Evolutionary conservation across 371 early-diverging fungal genomes (phyloP).

Genomic region (Mucor lusitanicus): DNA sequence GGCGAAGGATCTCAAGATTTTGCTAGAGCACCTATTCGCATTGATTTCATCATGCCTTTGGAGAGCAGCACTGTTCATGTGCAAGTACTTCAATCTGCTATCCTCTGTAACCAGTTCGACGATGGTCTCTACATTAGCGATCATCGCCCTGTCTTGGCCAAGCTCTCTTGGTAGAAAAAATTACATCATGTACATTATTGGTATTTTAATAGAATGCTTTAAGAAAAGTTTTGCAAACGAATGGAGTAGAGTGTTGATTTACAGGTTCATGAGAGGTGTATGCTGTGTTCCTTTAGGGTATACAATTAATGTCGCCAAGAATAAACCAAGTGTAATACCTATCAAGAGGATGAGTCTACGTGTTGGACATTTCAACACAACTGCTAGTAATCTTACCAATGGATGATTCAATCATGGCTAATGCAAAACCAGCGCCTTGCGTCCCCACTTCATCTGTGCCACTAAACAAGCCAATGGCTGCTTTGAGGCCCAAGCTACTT

Average conservation of each 20-base stretch:
- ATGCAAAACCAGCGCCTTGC: constrained; percentile 50
- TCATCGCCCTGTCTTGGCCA: constrained; percentile 54
- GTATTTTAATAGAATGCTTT: neutral
- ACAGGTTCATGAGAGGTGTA: constrained; percentile 55
- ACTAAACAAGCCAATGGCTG: constrained; percentile 44
- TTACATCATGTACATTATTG: neutral
- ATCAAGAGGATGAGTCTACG: neutral
- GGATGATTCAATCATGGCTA: constrained; percentile 49
- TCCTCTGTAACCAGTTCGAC: constrained; percentile 44
- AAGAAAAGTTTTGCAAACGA: neutral
- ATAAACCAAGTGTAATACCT: constrained; percentile 61
- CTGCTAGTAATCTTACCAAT: constrained; percentile 20
- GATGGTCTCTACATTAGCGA: constrained; percentile 49
- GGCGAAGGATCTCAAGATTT: constrained; percentile 28
- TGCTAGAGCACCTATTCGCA: constrained; percentile 33
- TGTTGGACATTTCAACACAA: neutral
- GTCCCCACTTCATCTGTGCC: constrained; percentile 30
- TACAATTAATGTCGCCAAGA: constrained; percentile 55
- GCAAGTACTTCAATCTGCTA: constrained; percentile 32
- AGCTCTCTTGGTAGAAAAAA: constrained; percentile 30
- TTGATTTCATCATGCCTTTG: constrained; percentile 50
- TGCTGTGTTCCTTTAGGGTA: constrained; percentile 60
- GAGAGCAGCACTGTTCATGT: constrained; percentile 9
- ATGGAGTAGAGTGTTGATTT: neutral
- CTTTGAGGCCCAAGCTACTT: constrained; percentile 54